These are phyloP conservation scores for Phaffia rhodozyma DNA, from an alignment of 1,284 basidiomycete genomes.

Conservation along the genomic window DNA sequence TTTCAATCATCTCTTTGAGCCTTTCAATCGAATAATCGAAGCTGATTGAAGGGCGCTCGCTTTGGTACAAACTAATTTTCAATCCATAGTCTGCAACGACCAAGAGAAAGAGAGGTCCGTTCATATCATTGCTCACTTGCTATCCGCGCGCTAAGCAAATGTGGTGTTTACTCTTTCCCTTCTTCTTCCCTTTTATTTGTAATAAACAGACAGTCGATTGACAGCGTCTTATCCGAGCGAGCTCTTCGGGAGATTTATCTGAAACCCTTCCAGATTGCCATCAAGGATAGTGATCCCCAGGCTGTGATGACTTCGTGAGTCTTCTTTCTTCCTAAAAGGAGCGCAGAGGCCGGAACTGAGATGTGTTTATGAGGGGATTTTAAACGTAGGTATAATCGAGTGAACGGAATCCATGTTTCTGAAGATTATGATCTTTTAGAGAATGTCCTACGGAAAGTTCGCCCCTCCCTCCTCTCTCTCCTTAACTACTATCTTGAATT, in stretches of 20 bases:
- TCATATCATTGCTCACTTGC: neutral
- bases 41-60: too few relatives aligned
- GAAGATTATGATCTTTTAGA: conserved; percentile 48
- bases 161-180: neutral
- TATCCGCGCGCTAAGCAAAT: neutral
- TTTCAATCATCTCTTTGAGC: too few relatives aligned
- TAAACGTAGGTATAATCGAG: conserved; percentile 38
- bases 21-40: too few relatives aligned
- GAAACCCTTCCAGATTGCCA: conserved; percentile 13
- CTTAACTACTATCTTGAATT: too few relatives aligned
- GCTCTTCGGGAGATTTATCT: conserved; percentile 51
- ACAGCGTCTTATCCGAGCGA: conserved; percentile 44
- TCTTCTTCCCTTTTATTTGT: conserved; percentile 16
- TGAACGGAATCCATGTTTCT: conserved; percentile 55
- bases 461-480: too few relatives aligned
- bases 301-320: conserved; percentile 35
- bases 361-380: too few relatives aligned
- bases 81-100: conserved; percentile 45
- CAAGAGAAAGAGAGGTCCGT: conserved; percentile 47
- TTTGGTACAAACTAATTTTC: too few relatives aligned
- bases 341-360: too few relatives aligned
- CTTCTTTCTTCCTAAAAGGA: too few relatives aligned
- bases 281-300: conserved; percentile 46
- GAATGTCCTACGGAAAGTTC: conserved; percentile 17
- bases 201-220: neutral